These are phyloP conservation scores for Stipa capillata DNA, from an alignment of 176 grass and related monocot species.

Conservation along the genomic window DNA sequence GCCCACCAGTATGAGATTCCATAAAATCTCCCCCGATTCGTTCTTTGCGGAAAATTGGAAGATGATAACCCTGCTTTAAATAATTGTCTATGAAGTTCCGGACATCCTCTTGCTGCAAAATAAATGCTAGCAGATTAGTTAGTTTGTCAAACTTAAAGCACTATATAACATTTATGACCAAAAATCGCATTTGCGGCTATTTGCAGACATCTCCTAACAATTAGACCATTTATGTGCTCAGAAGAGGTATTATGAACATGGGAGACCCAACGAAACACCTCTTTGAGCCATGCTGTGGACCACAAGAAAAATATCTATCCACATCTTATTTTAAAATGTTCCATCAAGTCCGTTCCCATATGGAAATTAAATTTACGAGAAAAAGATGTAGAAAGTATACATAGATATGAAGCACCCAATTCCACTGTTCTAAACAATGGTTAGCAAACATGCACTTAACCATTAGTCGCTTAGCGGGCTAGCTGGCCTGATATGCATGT, in stretches of 20 bases:
- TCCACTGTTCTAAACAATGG: neutral
- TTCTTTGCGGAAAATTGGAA: conserved; percentile 72
- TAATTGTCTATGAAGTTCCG: conserved; percentile 78
- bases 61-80: conserved; percentile 67
- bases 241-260: no score
- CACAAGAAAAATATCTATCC: neutral
- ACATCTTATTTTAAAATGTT: neutral
- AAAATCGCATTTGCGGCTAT: conserved; percentile 2
- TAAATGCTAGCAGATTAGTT: conserved; percentile 14
- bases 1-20: conserved; percentile 93
- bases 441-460: neutral
- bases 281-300: no score
- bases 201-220: neutral
- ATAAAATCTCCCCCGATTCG: conserved; percentile 79
- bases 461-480: neutral
- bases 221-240: neutral
- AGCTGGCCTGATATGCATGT: neutral
- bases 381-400: neutral
- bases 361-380: neutral
- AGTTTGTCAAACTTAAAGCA: conserved; percentile 3
- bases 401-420: neutral
- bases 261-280: no score
- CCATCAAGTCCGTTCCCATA: neutral
- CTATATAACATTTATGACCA: neutral
- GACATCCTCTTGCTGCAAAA: conserved; percentile 94